phyloP scores from a whole-genome alignment of 2,329 filamentous ascomycete species.

The Decorospora gaudefroyi region DNA sequence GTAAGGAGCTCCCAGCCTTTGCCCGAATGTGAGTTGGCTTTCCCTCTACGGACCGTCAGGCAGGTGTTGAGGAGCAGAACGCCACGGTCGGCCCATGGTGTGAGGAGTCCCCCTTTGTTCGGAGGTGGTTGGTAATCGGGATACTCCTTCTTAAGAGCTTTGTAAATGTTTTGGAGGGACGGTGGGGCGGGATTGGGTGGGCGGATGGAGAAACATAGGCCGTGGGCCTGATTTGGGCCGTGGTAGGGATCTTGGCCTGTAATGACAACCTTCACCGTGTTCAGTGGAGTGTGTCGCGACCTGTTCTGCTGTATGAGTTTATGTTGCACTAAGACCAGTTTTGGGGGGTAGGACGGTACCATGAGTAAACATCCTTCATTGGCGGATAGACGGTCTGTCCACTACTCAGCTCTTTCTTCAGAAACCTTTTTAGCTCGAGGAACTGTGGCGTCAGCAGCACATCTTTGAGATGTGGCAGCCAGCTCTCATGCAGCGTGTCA shows the following conservation, averaged over 20 bases:
- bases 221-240: conserved; percentile 92
- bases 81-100: conserved; percentile 90
- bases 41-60: conserved; percentile 86
- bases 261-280: conserved; percentile 88
- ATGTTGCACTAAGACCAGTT: neutral
- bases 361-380: conserved; percentile 87
- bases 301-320: conserved; percentile 53
- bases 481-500: conserved; percentile 86
- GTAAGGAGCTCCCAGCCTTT: conserved; percentile 94
- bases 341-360: conserved; percentile 58
- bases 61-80: conserved; percentile 95
- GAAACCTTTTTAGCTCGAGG: conserved; percentile 82
- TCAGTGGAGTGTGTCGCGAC: conserved; percentile 90
- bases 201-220: conserved; percentile 91
- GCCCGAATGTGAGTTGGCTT: conserved; percentile 82
- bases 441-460: conserved; percentile 81
- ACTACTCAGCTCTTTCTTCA: conserved; percentile 73
- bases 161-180: conserved; percentile 93
- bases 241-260: conserved; percentile 97
- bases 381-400: conserved; percentile 87
- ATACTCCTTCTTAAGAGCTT: conserved; percentile 83
- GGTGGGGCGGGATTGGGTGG: conserved; percentile 87
- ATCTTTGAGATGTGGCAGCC: conserved; percentile 86
- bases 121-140: conserved; percentile 75
- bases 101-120: conserved; percentile 79